phyloP scores from a whole-genome alignment of 2,329 filamentous ascomycete genomes.

The Monilinia aucupariae region DNA sequence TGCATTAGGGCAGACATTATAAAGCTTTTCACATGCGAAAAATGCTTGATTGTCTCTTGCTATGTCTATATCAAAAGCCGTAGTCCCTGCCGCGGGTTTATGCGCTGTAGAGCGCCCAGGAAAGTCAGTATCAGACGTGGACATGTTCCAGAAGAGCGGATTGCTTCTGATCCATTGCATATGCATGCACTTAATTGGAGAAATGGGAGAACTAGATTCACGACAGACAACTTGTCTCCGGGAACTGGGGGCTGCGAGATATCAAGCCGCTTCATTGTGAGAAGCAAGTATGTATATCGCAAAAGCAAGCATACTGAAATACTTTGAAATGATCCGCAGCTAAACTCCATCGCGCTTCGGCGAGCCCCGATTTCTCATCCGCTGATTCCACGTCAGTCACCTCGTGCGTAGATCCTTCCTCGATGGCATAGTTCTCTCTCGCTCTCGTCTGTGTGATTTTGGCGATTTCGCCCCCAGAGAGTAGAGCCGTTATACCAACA shows the following conservation, averaged over 20 bases:
- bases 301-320: background rate
- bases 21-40: background rate
- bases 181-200: background rate
- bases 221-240: background rate
- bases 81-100: background rate
- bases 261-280: background rate
- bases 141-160: constrained; percentile 8
- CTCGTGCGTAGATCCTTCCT: background rate
- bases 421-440: background rate
- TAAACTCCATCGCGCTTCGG: background rate
- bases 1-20: background rate
- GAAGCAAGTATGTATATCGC: background rate
- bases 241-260: background rate
- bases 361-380: background rate
- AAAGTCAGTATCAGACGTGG: background rate
- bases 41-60: background rate
- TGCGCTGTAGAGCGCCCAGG: constrained; percentile 1
- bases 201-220: background rate
- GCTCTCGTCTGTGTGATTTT: background rate
- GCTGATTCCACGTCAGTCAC: background rate
- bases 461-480: background rate
- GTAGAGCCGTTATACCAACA: background rate
- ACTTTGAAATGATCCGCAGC: background rate
- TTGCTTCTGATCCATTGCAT: constrained; percentile 15
- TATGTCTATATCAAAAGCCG: background rate